Evolutionary conservation across 179 eudicot genomes (phyloP), one percentile per base, ranked within the genome.

Genomic region (Silene coronaria): DNA sequence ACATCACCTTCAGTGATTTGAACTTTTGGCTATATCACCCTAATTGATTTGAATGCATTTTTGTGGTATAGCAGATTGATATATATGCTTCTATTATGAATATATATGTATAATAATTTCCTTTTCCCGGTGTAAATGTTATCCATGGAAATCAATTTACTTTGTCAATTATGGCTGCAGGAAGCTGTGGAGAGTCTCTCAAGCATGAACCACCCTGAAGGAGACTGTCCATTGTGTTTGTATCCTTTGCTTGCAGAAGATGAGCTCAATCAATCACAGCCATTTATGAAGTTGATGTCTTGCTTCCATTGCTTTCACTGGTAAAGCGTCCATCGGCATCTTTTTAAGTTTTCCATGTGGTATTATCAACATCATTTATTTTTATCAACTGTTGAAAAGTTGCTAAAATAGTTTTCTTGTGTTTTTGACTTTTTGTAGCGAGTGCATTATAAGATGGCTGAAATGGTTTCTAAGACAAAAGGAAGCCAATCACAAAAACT

Each of bases 221-320:
- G 98, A 77, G 83, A 94, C 75, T 94, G 98, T 75, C 97, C 98
- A 1, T 73, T 94, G 83, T 94, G 98, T 78, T 84, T 94, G 84
- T 78, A 82, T 85, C 91, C 97, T 67, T 86, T 94, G 84, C 87
- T 94, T 66, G 80, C 83, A 78, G 89, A 91, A 71, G 88, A 86
- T 79, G 84, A 82, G 26, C 70, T 80, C 16, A 65, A 65, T 84
- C 81, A 77, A 32, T 45, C 82, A 12, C 55, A 71, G 78, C 89
- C 96, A 36, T 94, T 89, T 80, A 94, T 94, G 98, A 94, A 94
- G 85, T 82, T 94, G 80, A 94, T 94, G 98, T 94, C 98, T 70
- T 94, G 98, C 87, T 94, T 87, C 75, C 98, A 94, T 78, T 94
- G 98, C 89, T 94, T 94, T 81, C 98, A 94, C 81, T 81, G 98